Percentiles rank a stretch among this genome's conserved stretches.
Conservation (phyloP, 805 yeast genomes). For the Candida hungchunana region DNA sequence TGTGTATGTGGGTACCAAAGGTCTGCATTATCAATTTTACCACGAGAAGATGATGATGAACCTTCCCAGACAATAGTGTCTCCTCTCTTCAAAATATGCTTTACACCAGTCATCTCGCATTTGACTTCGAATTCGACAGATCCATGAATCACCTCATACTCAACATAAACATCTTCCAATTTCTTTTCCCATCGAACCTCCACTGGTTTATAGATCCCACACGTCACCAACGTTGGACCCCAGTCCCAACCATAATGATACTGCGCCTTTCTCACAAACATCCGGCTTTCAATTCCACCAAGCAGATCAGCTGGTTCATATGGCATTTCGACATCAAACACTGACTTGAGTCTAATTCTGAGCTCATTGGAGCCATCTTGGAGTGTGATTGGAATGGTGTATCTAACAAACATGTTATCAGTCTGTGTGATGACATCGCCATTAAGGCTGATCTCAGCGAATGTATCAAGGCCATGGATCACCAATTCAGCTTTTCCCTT, state of each 20-base stretch:
- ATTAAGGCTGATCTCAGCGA: slow-evolving; percentile 31
- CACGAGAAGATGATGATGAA: background rate
- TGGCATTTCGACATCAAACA: slow-evolving; percentile 31
- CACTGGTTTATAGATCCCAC: slow-evolving; percentile 17
- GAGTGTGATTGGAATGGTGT: slow-evolving; percentile 28
- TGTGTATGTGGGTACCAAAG: slow-evolving; percentile 21
- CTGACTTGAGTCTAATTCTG: slow-evolving; percentile 35
- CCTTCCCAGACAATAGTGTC: slow-evolving; percentile 12
- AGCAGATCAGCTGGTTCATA: slow-evolving; percentile 14
- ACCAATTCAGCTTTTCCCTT: slow-evolving; percentile 14
- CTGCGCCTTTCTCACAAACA: slow-evolving; percentile 47
- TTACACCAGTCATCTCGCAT: slow-evolving; percentile 2
- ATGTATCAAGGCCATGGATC: slow-evolving; percentile 26
- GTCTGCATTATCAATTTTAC: background rate
- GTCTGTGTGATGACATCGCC: slow-evolving; percentile 32
- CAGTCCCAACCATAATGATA: slow-evolving; percentile 58
- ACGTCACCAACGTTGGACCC: slow-evolving; percentile 35
- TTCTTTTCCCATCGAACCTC: slow-evolving; percentile 6
- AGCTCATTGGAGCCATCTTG: slow-evolving; percentile 28
- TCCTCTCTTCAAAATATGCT: slow-evolving; percentile 4
- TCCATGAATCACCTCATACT: slow-evolving; percentile 11
- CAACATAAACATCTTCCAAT: slow-evolving; percentile 10
- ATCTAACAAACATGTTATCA: slow-evolving; percentile 41
- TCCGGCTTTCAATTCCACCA: slow-evolving; percentile 38
- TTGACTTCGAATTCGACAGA: slow-evolving; percentile 9